These are phyloP conservation scores for Plantago lanceolata DNA, from an alignment of 305 asterid genomes.

Conservation along the genomic window DNA sequence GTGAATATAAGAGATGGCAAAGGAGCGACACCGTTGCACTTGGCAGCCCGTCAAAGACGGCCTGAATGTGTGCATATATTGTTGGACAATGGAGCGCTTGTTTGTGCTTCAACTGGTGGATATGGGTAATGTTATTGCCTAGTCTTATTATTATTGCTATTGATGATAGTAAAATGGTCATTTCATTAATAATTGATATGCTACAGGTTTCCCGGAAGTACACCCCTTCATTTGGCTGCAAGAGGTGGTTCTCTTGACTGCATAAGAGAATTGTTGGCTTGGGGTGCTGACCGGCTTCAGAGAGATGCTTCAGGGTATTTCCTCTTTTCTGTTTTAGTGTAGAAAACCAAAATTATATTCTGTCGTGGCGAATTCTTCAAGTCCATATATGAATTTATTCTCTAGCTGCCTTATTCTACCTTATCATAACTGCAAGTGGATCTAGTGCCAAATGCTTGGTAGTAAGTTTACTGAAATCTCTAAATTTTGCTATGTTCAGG, in stretches of 20 bases:
- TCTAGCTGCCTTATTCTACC: too few species aligned
- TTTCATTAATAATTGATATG: conserved; percentile 4
- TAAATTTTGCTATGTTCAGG: conserved; percentile 42
- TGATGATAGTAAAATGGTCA: conserved; percentile 14
- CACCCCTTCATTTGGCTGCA: conserved; percentile 97
- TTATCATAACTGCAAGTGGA: too few species aligned
- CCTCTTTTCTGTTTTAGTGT: neutral
- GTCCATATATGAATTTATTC: too few species aligned
- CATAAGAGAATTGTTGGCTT: conserved; percentile 72
- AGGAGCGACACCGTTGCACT: conserved; percentile 96
- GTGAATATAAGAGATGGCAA: conserved; percentile 90
- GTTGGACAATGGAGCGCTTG: conserved; percentile 83
- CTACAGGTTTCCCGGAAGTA: conserved; percentile 74
- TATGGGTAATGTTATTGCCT: conserved; percentile 45
- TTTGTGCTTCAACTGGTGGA: conserved; percentile 84
- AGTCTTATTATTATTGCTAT: neutral
- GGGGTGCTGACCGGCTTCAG: conserved; percentile 86
- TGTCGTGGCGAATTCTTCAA: too few species aligned
- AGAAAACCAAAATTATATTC: too few species aligned
- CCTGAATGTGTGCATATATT: conserved; percentile 69
- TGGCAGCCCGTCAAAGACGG: conserved; percentile 82
- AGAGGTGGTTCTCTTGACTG: conserved; percentile 91
- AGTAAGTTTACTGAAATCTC: neutral
- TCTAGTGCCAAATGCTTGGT: neutral
- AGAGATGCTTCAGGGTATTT: conserved; percentile 89